Conservation (phyloP, 2,329 filamentous ascomycete genomes). For the Bipolaris cookei region DNA sequence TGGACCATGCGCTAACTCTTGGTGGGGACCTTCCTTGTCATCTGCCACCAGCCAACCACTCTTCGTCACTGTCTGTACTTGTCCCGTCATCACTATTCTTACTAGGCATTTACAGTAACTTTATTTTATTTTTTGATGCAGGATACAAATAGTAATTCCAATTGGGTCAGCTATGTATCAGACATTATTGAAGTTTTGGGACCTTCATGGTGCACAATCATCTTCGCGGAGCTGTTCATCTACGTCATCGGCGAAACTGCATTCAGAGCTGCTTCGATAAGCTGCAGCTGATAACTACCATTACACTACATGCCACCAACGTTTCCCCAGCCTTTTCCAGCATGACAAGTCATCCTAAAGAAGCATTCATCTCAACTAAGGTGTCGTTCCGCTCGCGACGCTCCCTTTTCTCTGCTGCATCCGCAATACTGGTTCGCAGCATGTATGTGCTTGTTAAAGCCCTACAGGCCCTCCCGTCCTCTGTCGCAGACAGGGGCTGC, state of each 20-base stretch:
- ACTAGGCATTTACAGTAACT: too few relatives aligned
- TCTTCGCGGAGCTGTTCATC: conserved; percentile 1
- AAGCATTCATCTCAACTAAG: neutral
- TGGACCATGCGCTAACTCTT: conserved; percentile 21
- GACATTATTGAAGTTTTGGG: neutral
- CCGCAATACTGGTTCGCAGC: conserved; percentile 5
- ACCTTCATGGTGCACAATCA: neutral
- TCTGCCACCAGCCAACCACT: conserved; percentile 10
- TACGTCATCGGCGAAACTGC: conserved; percentile 25
- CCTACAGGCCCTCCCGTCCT: conserved; percentile 20
- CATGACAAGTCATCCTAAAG: neutral
- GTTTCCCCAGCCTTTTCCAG: conserved; percentile 1
- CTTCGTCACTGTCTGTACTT: too few relatives aligned
- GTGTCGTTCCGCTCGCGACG: conserved; percentile 19
- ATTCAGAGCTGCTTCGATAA: conserved; percentile 8
- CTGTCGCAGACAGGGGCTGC: conserved; percentile 22
- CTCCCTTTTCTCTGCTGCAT: conserved; percentile 15
- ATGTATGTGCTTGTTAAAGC: conserved; percentile 22
- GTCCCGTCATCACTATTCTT: too few relatives aligned
- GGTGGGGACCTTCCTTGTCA: conserved; percentile 24
- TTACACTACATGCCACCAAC: conserved; percentile 3
- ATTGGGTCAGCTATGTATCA: neutral
- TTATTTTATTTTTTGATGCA: neutral
- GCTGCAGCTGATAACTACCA: neutral
- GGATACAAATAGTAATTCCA: neutral